Conservation (phyloP, 2,329 filamentous ascomycete species). For the Trichoderma simmonsii region DNA sequence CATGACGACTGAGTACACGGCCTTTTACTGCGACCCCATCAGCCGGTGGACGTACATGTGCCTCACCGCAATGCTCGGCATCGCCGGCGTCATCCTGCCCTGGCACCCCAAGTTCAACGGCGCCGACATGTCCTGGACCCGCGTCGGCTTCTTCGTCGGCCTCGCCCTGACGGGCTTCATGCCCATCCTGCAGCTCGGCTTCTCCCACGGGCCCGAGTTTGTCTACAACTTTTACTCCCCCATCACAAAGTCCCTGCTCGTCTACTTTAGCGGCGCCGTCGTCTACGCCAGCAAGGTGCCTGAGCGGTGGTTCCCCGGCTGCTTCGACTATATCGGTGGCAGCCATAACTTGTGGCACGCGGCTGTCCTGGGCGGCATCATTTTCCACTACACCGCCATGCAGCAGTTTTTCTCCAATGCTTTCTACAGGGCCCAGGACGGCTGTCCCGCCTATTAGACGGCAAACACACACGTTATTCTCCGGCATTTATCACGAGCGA, state of each 20-base stretch:
- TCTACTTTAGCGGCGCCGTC: conserved; percentile 80
- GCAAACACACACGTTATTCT: neutral
- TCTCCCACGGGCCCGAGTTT: conserved; percentile 73
- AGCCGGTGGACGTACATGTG: conserved; percentile 84
- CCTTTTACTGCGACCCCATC: conserved; percentile 93
- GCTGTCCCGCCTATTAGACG: conserved; percentile 51
- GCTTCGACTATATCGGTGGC: conserved; percentile 92
- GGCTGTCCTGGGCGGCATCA: conserved; percentile 87
- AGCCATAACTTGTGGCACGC: conserved; percentile 98
- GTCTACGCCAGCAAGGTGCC: conserved; percentile 91
- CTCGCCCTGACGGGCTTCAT: conserved; percentile 86
- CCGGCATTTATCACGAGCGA: neutral
- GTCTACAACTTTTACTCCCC: conserved; percentile 87
- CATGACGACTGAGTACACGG: conserved; percentile 97
- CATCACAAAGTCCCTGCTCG: conserved; percentile 77
- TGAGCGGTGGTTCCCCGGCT: conserved; percentile 86
- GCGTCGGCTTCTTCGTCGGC: conserved; percentile 87
- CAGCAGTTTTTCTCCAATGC: conserved; percentile 84
- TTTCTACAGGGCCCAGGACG: conserved; percentile 63
- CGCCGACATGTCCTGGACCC: conserved; percentile 85
- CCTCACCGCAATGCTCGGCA: conserved; percentile 74
- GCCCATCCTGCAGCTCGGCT: conserved; percentile 78
- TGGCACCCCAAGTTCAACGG: conserved; percentile 97
- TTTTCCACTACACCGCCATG: conserved; percentile 98
- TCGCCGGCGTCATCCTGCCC: conserved; percentile 85